Evolutionary conservation across 2,329 filamentous ascomycete species (phyloP).

Genomic region (Penicillium vulpinum): DNA sequence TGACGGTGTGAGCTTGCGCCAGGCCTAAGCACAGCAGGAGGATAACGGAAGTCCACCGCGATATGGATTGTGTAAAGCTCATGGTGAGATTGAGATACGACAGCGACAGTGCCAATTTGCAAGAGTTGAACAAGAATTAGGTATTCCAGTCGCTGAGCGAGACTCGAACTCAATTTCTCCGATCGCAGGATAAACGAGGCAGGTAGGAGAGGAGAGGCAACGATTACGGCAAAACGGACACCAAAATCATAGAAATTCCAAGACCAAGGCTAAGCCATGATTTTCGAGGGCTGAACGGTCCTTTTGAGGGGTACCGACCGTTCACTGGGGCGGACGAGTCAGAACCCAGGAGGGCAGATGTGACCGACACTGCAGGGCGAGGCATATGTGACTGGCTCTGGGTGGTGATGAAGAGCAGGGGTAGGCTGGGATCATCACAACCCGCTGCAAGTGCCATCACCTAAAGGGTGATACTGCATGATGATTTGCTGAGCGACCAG

Average conservation of each 20-base stretch:
- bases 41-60: conserved; percentile 30
- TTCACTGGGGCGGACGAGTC: conserved; percentile 29
- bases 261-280: conserved; percentile 21
- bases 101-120: conserved; percentile 6
- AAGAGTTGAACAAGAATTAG: not conserved
- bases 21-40: conserved; percentile 40
- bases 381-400: conserved; percentile 16
- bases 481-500: conserved; percentile 29
- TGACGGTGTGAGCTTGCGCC: conserved; percentile 66
- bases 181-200: conserved; percentile 1
- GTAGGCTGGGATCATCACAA: conserved; percentile 23
- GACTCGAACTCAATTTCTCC: not conserved
- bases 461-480: conserved; percentile 9
- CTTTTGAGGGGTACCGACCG: conserved; percentile 35
- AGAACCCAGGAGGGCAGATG: conserved; percentile 28
- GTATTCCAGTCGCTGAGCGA: not conserved
- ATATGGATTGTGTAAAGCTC: conserved; percentile 28
- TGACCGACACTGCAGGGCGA: conserved; percentile 34
- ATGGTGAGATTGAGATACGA: conserved; percentile 25
- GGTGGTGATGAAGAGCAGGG: conserved; percentile 14
- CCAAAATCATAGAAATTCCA: conserved; percentile 21
- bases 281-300: conserved; percentile 26
- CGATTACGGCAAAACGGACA: conserved; percentile 2
- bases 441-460: conserved; percentile 38
- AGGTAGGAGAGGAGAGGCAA: not conserved